Conservation (phyloP, 805 yeast genomes). For the Candida awuae region DNA sequence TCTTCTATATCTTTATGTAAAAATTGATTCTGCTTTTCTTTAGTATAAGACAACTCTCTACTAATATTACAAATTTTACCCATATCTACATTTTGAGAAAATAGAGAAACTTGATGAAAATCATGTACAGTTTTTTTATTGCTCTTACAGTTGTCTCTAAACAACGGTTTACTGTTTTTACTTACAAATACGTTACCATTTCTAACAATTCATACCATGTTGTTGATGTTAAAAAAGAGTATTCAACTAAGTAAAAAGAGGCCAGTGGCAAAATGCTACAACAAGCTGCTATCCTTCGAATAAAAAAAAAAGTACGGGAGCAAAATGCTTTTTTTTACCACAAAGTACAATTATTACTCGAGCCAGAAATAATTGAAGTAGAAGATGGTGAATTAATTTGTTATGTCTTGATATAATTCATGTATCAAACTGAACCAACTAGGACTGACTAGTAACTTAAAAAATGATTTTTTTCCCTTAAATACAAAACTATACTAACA, state of each 20-base stretch:
- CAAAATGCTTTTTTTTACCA: no score
- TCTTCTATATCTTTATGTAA: neutral
- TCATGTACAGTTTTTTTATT: neutral
- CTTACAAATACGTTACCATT: neutral
- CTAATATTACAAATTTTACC: neutral
- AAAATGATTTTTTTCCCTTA: no score
- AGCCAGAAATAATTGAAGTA: neutral
- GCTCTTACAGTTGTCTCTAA: neutral
- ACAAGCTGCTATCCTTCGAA: no score
- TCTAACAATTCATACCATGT: neutral
- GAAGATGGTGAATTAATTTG: neutral
- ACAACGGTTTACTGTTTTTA: conserved; percentile 2
- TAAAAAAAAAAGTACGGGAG: no score
- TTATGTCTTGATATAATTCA: no score
- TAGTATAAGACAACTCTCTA: no score
- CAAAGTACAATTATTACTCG: no score
- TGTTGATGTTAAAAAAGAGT: neutral
- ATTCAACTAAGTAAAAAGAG: no score
- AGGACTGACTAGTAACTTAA: no score
- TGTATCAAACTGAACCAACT: no score
- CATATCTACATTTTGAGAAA: neutral
- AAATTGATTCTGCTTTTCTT: neutral
- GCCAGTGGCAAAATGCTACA: no score
- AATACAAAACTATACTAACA: no score
- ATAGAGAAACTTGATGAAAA: neutral